Conservation (phyloP, 2,329 filamentous ascomycete genomes). For the Xylariaceae sp. region DNA sequence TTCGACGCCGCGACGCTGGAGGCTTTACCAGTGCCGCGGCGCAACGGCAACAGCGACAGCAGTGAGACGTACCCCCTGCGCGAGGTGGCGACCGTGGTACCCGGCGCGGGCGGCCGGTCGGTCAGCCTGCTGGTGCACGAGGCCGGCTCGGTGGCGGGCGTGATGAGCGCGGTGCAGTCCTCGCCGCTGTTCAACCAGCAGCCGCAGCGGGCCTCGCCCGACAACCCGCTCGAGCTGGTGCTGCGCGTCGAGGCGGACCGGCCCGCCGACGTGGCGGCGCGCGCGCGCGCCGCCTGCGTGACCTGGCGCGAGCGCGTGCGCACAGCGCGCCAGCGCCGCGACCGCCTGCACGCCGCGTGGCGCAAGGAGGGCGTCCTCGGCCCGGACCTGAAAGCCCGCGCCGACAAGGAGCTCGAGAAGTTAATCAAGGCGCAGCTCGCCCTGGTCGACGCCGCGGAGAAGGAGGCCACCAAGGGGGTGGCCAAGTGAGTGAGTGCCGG, state of each 20-base stretch:
- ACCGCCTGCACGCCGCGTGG: conserved; percentile 44
- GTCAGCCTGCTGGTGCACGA: conserved; percentile 32
- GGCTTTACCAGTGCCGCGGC: conserved; percentile 33
- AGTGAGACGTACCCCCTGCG: conserved; percentile 37
- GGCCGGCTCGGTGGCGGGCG: conserved; percentile 40
- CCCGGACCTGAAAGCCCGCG: conserved; percentile 32
- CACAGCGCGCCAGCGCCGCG: conserved; percentile 37
- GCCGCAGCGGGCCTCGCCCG: conserved; percentile 44
- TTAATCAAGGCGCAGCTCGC: conserved; percentile 38
- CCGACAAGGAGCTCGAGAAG: conserved; percentile 40
- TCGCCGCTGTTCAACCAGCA: conserved; percentile 52
- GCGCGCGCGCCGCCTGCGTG: conserved; percentile 39
- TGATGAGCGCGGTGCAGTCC: conserved; percentile 47
- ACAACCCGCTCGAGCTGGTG: conserved; percentile 52
- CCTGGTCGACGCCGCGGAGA: conserved; percentile 42
- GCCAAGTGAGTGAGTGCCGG: no score
- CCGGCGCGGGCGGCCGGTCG: conserved; percentile 30
- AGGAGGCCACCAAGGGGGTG: conserved; percentile 33
- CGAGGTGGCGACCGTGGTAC: conserved; percentile 48
- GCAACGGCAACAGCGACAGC: conserved; percentile 17
- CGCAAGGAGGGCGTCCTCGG: conserved; percentile 34
- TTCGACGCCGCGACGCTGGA: conserved; percentile 46
- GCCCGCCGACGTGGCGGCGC: conserved; percentile 36
- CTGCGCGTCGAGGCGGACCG: conserved; percentile 46
- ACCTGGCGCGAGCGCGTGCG: conserved; percentile 44